A percentile compares a stretch with the other conserved stretches of the same genome.
Conservation (phyloP, 1,139 yeast species). For the Pichia sp. region DNA sequence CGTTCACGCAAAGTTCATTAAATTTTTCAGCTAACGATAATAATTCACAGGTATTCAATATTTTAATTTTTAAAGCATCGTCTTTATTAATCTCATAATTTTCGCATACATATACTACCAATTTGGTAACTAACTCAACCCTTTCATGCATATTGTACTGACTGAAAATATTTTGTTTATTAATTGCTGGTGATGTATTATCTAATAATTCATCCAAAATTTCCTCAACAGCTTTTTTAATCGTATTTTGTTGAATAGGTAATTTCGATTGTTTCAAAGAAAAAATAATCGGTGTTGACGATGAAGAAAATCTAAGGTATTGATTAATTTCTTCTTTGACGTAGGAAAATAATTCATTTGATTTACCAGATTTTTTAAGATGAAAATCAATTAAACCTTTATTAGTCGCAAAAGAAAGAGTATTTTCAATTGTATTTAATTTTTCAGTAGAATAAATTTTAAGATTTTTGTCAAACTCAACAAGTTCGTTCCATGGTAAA, state of each 20-base stretch:
- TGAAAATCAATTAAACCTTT: conserved; percentile 64
- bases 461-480: conserved; percentile 4
- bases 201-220: conserved; percentile 50
- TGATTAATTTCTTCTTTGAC: conserved; percentile 69
- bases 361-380: conserved; percentile 13
- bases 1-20: conserved; percentile 7
- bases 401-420: conserved; percentile 40
- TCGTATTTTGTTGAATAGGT: conserved; percentile 30
- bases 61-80: conserved; percentile 29
- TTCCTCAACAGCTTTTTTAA: conserved; percentile 43
- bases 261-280: conserved; percentile 34
- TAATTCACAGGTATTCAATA: conserved; percentile 52
- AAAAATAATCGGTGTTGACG: conserved; percentile 51
- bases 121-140: conserved; percentile 33
- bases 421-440: conserved; percentile 38
- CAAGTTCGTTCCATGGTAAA: conserved; percentile 9
- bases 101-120: conserved; percentile 40
- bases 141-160: conserved; percentile 40
- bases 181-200: conserved; percentile 16
- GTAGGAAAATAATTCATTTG: background rate
- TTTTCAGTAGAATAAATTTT: conserved; percentile 3
- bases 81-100: conserved; percentile 35
- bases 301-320: conserved; percentile 57
- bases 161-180: conserved; percentile 29
- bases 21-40: conserved; percentile 40